Base-by-base conservation (phyloP, 805 yeast genomes). In the Candida krabiensis region DNA sequence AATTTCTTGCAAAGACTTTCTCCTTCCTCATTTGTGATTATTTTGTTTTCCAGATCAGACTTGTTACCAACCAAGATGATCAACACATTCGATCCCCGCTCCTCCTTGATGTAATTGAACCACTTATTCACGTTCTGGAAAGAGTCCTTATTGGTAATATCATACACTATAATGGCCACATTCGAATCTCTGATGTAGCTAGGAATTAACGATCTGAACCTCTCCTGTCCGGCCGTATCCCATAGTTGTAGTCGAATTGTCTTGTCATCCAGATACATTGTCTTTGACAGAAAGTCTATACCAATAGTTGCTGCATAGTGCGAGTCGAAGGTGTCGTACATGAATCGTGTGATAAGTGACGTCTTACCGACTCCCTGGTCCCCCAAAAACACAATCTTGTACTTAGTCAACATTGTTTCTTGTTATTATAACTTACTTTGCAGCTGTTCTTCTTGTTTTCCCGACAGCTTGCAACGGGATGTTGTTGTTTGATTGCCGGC, bases 181-280 rank as follows among this genome's bases (percentile, higher is more conserved):
- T 90, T 89, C 12, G 95, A 85, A 63, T 93, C 99, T 52, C 99
- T 75, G 43, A 93, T 93, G 58, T 93, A 93, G 9, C 96, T 84
- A 3, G 99, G 99, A 40, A 93, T 91, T 60, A 93, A 75, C 13
- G 96, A 85, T 56, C 98, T 73, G 70, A 93, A 93, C 52, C 99
- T 70, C 63, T 93, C 99, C 65, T 90, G 98, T 12, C 98, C 96
- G 1, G 96, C 96, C 4, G 98, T 90, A 61, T 90, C 98, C 98
- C 99, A 93, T 41, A 93, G 69, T 66, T 93, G 99, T 46, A 93
- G 73, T 54, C 99, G 75, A 28, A 93, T 86, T 3, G 99, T 93
- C 50, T 91, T 89, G 63, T 93, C 98, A 50, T 95, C 96, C 34
- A 93, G 70, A 61, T 93, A 93, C 95, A 88, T 87, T 4, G 96